Percentiles rank a stretch among this genome's conserved stretches.
phyloP scores from a whole-genome alignment of 768 basidiomycete species.

The Russula virescens region DNA sequence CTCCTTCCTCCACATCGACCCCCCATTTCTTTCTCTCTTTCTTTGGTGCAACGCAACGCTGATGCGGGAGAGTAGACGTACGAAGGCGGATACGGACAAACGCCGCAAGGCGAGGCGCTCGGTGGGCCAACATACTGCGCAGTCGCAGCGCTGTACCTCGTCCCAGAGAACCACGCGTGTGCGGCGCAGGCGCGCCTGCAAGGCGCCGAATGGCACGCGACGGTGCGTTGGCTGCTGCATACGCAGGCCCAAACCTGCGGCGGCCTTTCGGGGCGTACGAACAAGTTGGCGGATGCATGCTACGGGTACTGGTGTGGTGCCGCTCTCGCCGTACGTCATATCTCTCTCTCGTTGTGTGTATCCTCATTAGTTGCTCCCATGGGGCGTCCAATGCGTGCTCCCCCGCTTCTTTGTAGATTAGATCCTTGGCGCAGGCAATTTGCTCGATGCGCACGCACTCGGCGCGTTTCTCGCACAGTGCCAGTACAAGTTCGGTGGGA shows the following conservation, averaged over 20 bases:
- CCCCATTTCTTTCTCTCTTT: too few species aligned
- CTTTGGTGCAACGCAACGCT: too few species aligned
- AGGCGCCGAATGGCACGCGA: conserved; percentile 41
- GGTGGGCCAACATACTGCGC: conserved; percentile 95
- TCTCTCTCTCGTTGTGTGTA: not conserved
- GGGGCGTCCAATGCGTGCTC: not conserved
- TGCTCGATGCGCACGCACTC: conserved; percentile 55
- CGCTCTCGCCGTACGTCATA: conserved; percentile 53
- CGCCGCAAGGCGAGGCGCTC: conserved; percentile 81
- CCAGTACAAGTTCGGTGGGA: conserved; percentile 87
- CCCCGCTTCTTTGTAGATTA: conserved; percentile 29
- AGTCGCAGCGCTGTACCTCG: conserved; percentile 64
- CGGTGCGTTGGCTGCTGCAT: conserved; percentile 71
- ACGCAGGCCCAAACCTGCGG: conserved; percentile 61
- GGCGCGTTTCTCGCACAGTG: conserved; percentile 62
- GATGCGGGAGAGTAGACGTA: conserved; percentile 54
- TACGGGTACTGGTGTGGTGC: conserved; percentile 97
- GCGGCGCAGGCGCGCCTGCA: conserved; percentile 26
- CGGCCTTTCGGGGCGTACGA: conserved; percentile 85
- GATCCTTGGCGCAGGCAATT: conserved; percentile 59
- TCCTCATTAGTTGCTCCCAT: not conserved
- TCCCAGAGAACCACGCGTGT: conserved; percentile 29
- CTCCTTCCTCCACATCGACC: too few species aligned
- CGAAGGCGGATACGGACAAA: conserved; percentile 89
- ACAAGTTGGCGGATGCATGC: conserved; percentile 86